These are phyloP conservation scores for Loxodes magnus DNA, from an alignment of 73 alveolate species.

Conservation along the genomic window DNA sequence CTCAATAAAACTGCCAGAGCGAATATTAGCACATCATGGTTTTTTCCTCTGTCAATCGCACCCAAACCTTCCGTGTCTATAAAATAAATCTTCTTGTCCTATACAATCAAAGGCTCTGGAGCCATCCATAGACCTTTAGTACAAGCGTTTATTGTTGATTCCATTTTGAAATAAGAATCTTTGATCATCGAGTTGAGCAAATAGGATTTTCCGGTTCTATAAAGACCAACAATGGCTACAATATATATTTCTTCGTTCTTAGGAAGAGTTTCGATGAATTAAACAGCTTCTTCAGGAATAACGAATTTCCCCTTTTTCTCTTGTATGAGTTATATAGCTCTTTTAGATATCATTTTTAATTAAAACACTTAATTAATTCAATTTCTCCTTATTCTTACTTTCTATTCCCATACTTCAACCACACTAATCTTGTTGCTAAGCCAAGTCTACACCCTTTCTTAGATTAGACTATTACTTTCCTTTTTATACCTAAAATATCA, in stretches of 20 bases:
- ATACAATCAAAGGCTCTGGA: slow-evolving; percentile 55
- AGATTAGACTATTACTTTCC: too few species aligned
- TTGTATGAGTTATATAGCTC: too few species aligned
- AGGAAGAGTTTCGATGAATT: too few species aligned
- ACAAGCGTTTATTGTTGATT: slow-evolving; percentile 54
- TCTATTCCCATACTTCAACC: too few species aligned
- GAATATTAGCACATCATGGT: slow-evolving; percentile 79
- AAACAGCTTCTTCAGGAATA: too few species aligned
- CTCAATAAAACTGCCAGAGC: slow-evolving; percentile 65
- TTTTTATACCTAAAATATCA: too few species aligned
- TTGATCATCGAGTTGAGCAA: slow-evolving; percentile 57
- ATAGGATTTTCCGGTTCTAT: slow-evolving; percentile 87
- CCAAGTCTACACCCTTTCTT: too few species aligned
- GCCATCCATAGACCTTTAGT: slow-evolving; percentile 89
- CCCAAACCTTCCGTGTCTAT: slow-evolving; percentile 90
- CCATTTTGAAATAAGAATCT: slow-evolving; percentile 36
- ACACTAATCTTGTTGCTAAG: too few species aligned
- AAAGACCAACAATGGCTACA: slow-evolving; percentile 84
- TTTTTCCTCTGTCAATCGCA: slow-evolving; percentile 56
- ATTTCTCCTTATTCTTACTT: too few species aligned
- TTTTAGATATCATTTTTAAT: too few species aligned
- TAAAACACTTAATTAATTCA: too few species aligned
- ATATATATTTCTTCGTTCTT: slow-evolving; percentile 81
- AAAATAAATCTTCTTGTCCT: slow-evolving; percentile 48
- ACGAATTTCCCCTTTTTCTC: too few species aligned